These are phyloP conservation scores for Plasmopara halstedii DNA, from an alignment of 352 stramenopile genomes.

Conservation along the genomic window DNA sequence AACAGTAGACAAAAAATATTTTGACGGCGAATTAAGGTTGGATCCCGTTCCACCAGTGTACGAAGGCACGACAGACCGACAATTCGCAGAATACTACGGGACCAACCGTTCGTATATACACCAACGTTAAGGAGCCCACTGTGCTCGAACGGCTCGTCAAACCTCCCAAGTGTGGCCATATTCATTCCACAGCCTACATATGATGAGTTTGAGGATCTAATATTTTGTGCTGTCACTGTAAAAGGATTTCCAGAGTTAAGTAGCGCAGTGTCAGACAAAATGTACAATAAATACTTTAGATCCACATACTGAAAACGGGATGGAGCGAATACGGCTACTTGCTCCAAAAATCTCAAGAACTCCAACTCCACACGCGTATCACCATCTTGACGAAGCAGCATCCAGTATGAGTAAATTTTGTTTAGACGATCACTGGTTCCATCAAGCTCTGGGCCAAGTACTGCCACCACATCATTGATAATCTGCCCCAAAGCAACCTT, in stretches of 20 bases:
- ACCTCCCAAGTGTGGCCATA: conserved; percentile 15
- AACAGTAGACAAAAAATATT: conserved; percentile 69
- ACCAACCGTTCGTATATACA: conserved; percentile 41
- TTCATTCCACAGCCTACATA: conserved; percentile 15
- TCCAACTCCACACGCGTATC: conserved; percentile 70
- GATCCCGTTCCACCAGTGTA: conserved; percentile 71
- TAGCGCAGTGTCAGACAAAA: conserved; percentile 43
- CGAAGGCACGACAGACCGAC: conserved; percentile 67
- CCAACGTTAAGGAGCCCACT: conserved; percentile 34
- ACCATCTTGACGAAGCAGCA: conserved; percentile 54
- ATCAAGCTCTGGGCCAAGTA: conserved; percentile 46
- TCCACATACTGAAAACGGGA: conserved; percentile 45
- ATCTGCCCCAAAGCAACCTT: conserved; percentile 54
- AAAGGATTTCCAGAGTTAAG: conserved; percentile 12
- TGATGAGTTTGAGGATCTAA: conserved; percentile 9
- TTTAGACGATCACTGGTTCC: conserved; percentile 37
- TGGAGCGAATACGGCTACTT: conserved; percentile 76
- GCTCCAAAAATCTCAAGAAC: conserved; percentile 75
- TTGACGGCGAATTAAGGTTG: conserved; percentile 46
- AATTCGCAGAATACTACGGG: conserved; percentile 61
- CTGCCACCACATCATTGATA: conserved; percentile 62
- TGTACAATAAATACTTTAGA: conserved; percentile 51
- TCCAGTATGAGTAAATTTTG: conserved; percentile 67
- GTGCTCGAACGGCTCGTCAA: conserved; percentile 18
- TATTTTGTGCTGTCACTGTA: conserved; percentile 6